Evolutionary conservation across 805 yeast genomes (phyloP), one percentile per base, ranked within the genome.

Genomic region (Tetrapisispora fleetii): DNA sequence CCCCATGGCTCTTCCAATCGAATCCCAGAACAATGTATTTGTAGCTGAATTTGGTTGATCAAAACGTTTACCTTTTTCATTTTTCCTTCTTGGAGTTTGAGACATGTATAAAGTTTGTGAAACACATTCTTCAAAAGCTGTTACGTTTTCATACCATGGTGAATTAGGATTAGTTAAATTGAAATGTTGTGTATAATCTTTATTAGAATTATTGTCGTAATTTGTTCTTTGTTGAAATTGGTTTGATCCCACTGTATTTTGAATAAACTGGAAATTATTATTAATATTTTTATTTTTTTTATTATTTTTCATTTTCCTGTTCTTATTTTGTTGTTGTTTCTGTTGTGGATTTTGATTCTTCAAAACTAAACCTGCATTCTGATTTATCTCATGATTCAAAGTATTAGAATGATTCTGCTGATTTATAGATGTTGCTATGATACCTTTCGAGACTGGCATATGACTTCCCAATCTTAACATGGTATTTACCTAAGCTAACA

Each of bases 1-100:
- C 3, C 68, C 69, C 67, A 77, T 73, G n/a, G 76, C 72, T 43
- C 65, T 68, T 45, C 68, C 68, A 35, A 77, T 67, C 1, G 78
- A 72, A 39, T 68, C 71, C 79, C 80, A 77, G 54, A 75, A 76
- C 43, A 68, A 56, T 7, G 66, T 62, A 36, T 65, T 67, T 27
- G 64, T 61, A 2, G 62, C 63, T 22, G 46, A 45, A 48, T 65
- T 65, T 37, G 71, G 71, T 13, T 59, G 54, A 21, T 54, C 54
- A 21, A 30, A 30, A 51, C 50, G 17, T 50, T 55, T 30, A 56
- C 52, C 44, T 56, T 62, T 64, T 41, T 57, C 58, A 39, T 57
- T 56, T 42, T 63, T 60, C 40, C 65, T 58, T 55, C 68, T 38
- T 30, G 53, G 53, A 18, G 51, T 47, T 36, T 43, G 50, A n/a